Evolutionary conservation across 2,329 filamentous ascomycete genomes (phyloP), one percentile per base, ranked within the genome.

Genomic region (Calonectria ilicicola): DNA sequence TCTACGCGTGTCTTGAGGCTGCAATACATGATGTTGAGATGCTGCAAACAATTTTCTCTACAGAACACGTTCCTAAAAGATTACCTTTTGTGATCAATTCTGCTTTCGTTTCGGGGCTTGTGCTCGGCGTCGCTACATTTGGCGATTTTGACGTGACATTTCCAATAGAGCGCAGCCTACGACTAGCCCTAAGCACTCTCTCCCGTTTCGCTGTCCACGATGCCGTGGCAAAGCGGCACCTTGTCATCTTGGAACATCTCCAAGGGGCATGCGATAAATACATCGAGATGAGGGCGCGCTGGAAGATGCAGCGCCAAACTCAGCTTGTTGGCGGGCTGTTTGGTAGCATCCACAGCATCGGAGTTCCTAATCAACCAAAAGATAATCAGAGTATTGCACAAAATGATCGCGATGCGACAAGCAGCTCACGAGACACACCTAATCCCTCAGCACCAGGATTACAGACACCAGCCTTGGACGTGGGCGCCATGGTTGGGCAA

Each of bases 21-120:
- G 82, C 82, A 9, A 78, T 84, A 0, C 75, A 81, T 10, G 81
- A 81, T 0, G 80, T 87, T 3, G 83, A 85, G 5, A 80, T 87
- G 0, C 76, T 86, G 0, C 81, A 84, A 15, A 79, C 78, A 1
- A 80, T 88, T 1, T 72, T 83, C 5, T 76, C 75, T 1, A 81
- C 80, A 2, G 71, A 80, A 1, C 77, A 79, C 2, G 79, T 87
- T 0, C 86, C 86, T 0, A 85, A 84, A 35, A 80, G 86, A 1
- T 75, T 87, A 5, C 86, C 86, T 0, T 86, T 87, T 19, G 75
- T 87, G 0, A 85, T 87, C 5, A 88, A 87, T 62, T 85, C 85
- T 2, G 82, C 85, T 4, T 87, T 88, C 71, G 83, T 86, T 7
- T 85, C 86, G 0, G 85, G 84, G 0, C 76, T 88, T 0, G 85